Base-by-base conservation (phyloP, 306 rosid genomes). In the Cucurbita ficifolia region DNA sequence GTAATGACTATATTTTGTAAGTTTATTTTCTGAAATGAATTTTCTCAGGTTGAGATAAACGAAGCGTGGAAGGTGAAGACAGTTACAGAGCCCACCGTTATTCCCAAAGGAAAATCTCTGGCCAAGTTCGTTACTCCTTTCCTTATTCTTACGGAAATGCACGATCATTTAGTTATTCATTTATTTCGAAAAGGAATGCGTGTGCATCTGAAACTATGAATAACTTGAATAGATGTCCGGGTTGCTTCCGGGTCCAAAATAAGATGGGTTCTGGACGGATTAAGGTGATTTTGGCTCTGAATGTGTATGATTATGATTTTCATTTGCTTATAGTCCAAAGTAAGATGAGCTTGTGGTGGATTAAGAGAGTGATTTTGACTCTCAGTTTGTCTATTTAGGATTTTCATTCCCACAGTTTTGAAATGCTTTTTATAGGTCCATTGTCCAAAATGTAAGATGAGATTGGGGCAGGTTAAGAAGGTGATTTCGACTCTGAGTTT, bases 21-120 rank as follows among this genome's bases (percentile, higher is more conserved):
- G 10, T 48, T 29, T 1, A 11, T 22, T 62, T 52, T 55, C 21
- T 6, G 49, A 6, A 0, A 39, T 54, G 59, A 1, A 38, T 43
- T 55, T 76, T 42, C 57, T 8, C 58, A 93, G 98, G 81, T 86
- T 80, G 96, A 89, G 82, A 77, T 92, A 57, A 89, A 89, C 72
- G 86, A 86, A 81, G 96, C 97, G 1, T 85, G 95, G 96, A 91
- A 86, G 69, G 85, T 76, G 78, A 89, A 91, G 79, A 50, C 78
- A 67, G 87, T 9, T 11, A 76, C 84, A 7, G 95, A 86, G 81
- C 86, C 89, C 56, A 91, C 87, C 0, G 59, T 85, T 72, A 89
- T 89, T 10, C 95, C 88, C 13, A 89, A 88, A 80, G 87, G 95
- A 80, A 91, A 82, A 83, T 81, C 88, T 40, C 84, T 88, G 35